phyloP scores from a whole-genome alignment of 116 monocot species.

The Papilionanthe hybrid region DNA sequence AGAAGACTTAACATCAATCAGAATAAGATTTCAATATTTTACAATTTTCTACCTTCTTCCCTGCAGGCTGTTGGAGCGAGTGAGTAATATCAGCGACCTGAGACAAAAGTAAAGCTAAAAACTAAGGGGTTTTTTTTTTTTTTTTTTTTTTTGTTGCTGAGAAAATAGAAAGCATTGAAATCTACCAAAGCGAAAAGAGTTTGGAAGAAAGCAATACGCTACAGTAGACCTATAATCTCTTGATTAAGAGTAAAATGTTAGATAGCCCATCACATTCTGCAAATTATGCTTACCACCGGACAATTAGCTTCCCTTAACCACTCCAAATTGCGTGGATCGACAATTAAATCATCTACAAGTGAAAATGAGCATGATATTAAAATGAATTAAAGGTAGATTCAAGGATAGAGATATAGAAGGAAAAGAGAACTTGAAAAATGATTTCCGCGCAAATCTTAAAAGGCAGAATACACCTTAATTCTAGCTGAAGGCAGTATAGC shows the following conservation, averaged over 20 bases:
- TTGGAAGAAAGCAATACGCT: not conserved
- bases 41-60: slow-evolving; percentile 56
- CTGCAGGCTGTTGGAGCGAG: slow-evolving; percentile 94
- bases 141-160: not conserved
- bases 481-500: not conserved
- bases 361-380: not conserved
- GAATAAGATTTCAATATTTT: not conserved
- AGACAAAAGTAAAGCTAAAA: slow-evolving; percentile 7
- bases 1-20: not conserved
- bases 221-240: not conserved
- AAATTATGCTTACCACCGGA: slow-evolving; percentile 64
- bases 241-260: not conserved
- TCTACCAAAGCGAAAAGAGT: not conserved
- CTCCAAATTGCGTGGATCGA: slow-evolving; percentile 94
- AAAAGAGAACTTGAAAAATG: not conserved
- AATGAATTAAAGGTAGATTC: not conserved
- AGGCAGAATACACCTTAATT: not conserved
- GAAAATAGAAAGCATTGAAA: not conserved
- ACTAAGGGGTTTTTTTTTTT: no score
- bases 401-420: not conserved
- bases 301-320: slow-evolving; percentile 97
- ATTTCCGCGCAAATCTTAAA: not conserved
- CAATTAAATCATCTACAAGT: slow-evolving; percentile 84
- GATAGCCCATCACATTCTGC: slow-evolving; percentile 2
- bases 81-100: slow-evolving; percentile 96